A percentile compares a stretch with the other conserved stretches of the same genome.
Evolutionary conservation across 2,329 filamentous ascomycete genomes (phyloP).

Genomic region (Neodidymelliopsis sp.): DNA sequence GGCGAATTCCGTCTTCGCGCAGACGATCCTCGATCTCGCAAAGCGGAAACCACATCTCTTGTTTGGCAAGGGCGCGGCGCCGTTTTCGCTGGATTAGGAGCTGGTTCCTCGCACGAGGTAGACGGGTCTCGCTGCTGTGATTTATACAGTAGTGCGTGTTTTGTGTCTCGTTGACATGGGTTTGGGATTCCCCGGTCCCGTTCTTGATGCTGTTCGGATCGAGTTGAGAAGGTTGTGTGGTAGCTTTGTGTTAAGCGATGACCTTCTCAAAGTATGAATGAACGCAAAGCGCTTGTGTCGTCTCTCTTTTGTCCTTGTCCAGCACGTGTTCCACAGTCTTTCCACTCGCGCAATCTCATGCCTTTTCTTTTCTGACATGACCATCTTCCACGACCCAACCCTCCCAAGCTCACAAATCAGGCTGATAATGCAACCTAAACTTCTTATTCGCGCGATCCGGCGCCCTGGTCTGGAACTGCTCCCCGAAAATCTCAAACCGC

Average conservation of each 20-base stretch:
- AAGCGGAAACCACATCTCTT: slow-evolving; percentile 87
- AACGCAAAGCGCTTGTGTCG: too few species aligned
- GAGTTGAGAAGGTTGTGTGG: too few species aligned
- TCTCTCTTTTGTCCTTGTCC: too few species aligned
- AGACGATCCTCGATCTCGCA: slow-evolving; percentile 88
- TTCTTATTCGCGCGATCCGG: slow-evolving; percentile 89
- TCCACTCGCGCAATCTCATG: neutral
- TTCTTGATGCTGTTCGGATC: too few species aligned
- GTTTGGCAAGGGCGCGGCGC: slow-evolving; percentile 69
- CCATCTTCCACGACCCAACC: too few species aligned
- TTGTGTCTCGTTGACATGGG: too few species aligned
- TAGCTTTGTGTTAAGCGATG: too few species aligned
- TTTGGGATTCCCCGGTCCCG: too few species aligned
- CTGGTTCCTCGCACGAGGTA: neutral
- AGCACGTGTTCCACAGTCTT: neutral
- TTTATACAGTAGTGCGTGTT: too few species aligned
- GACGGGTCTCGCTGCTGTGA: neutral
- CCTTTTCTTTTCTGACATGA: too few species aligned
- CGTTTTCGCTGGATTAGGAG: slow-evolving; percentile 31
- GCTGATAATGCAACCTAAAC: slow-evolving; percentile 84
- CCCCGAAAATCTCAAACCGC: slow-evolving; percentile 85
- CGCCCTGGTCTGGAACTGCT: slow-evolving; percentile 83
- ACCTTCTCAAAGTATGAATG: too few species aligned
- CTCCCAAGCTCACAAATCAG: slow-evolving; percentile 68
- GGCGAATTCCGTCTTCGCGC: slow-evolving; percentile 96